Evolutionary conservation across 768 basidiomycete species (phyloP).

Genomic region (Auricularia heimuer): DNA sequence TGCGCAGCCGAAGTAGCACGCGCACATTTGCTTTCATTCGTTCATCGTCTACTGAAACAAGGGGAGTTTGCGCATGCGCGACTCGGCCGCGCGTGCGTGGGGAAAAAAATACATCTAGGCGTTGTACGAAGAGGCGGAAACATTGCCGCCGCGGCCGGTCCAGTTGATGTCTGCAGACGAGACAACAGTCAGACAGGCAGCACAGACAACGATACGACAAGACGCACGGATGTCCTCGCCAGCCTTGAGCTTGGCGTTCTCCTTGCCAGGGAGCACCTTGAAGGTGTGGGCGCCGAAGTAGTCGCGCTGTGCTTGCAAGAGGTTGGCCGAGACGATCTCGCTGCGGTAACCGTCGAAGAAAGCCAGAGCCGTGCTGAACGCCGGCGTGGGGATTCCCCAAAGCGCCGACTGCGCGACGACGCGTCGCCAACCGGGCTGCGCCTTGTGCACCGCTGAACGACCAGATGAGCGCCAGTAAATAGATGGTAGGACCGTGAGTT

Average conservation of each 20-base stretch:
- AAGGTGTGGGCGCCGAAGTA: conserved; percentile 99
- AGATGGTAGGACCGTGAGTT: conserved; percentile 2
- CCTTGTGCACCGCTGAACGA: conserved; percentile 69
- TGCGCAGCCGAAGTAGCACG: neutral
- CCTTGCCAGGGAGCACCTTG: conserved; percentile 85
- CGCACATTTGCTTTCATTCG: neutral
- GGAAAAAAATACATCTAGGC: conserved; percentile 30
- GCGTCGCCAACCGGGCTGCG: conserved; percentile 97
- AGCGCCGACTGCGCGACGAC: conserved; percentile 92
- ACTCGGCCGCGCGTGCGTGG: neutral
- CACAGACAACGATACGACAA: neutral
- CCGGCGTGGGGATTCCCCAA: conserved; percentile 96
- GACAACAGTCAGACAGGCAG: neutral
- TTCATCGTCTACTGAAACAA: neutral
- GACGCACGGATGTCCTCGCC: conserved; percentile 82
- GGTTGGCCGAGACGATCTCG: conserved; percentile 6
- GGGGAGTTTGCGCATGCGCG: neutral
- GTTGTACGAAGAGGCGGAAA: conserved; percentile 80
- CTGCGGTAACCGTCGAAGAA: conserved; percentile 96
- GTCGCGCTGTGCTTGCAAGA: conserved; percentile 52
- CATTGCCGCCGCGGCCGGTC: conserved; percentile 95
- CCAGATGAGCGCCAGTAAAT: conserved; percentile 3
- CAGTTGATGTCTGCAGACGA: conserved; percentile 76
- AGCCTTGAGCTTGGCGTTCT: conserved; percentile 69
- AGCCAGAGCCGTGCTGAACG: conserved; percentile 94